Conservation (phyloP, 176 grass and related monocot species). For the Carex myosuroides region DNA sequence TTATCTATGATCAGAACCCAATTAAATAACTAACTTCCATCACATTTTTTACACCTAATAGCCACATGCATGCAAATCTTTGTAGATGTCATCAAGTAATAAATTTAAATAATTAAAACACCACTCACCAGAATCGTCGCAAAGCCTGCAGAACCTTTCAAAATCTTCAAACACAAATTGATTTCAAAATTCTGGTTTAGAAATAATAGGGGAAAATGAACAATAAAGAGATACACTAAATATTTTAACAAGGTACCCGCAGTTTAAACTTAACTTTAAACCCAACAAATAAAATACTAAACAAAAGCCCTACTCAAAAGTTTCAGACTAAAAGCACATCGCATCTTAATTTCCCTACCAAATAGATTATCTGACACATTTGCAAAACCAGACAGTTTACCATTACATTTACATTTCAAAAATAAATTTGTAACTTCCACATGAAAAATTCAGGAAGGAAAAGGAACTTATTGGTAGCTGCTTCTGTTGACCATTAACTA, state of each 20-base stretch:
- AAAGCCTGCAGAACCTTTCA: slow-evolving; percentile 24
- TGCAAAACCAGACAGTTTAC: neutral
- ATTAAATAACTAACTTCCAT: neutral
- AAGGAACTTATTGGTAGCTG: neutral
- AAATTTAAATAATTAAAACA: neutral
- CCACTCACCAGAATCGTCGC: slow-evolving; percentile 19
- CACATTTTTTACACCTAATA: neutral
- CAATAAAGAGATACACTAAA: too few species aligned
- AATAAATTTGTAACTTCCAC: neutral
- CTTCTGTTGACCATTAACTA: neutral
- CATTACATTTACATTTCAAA: neutral
- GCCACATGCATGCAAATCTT: neutral
- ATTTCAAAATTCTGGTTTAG: too few species aligned
- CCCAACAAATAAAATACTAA: neutral
- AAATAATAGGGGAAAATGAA: too few species aligned
- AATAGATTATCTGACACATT: neutral
- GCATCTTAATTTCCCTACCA: neutral
- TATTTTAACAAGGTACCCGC: neutral
- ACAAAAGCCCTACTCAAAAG: neutral
- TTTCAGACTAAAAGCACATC: neutral
- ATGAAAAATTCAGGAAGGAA: neutral
- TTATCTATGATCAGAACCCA: neutral
- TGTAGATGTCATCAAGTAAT: neutral
- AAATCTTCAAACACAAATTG: slow-evolving; percentile 21
- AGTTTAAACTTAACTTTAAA: neutral